Evolutionary conservation across 2,329 filamentous ascomycete species (phyloP), one percentile per base, ranked within the genome.

Genomic region (Aspergillus hiratsukae): DNA sequence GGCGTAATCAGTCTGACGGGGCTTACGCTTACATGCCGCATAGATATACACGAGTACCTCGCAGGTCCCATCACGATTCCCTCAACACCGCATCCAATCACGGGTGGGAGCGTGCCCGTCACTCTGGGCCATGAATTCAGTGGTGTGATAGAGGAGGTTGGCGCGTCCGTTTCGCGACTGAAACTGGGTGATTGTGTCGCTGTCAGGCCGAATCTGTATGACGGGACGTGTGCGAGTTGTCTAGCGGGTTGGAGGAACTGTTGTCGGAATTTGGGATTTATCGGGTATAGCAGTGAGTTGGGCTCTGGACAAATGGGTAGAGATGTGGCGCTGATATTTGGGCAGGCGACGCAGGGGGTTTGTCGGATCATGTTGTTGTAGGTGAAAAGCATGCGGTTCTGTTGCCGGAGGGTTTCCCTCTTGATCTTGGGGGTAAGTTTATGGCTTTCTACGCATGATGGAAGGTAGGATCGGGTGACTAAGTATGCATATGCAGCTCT

Each of bases 91-190:
- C 85, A 88, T 63, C 79, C 79, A 1, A 69, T 87, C 23, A 87
- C 84, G 0, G 74, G 78, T 31, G 82, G 83, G 55, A 76, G 74
- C 1, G 76, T 83, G 37, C 86, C 85, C 3, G 76, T 87, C 9
- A 84, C 79, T 0, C 74, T 88, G 9, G 86, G 86, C 27, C 86
- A 88, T 64, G 86, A 88, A 65, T 85, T 88, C 69, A 82, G 79
- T 3, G 86, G 85, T 10, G 78, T 79, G 1, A 75, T 88, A 31
- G 76, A 79, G 10, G 82, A 86, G 61, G 72, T 87, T n/a, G 85
- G 85, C 0, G 64, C 74, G 0, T 76, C 72, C 1, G 79, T 84
- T 4, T 63, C 61, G 21, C 54, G 58, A 64, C 72, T 87, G 49
- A 73, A 77, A 46, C 66, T 80, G 1, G 85, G 85, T 1, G 80